Evolutionary conservation across 345 rosid genomes (phyloP).

Genomic region (Salix purpurea): DNA sequence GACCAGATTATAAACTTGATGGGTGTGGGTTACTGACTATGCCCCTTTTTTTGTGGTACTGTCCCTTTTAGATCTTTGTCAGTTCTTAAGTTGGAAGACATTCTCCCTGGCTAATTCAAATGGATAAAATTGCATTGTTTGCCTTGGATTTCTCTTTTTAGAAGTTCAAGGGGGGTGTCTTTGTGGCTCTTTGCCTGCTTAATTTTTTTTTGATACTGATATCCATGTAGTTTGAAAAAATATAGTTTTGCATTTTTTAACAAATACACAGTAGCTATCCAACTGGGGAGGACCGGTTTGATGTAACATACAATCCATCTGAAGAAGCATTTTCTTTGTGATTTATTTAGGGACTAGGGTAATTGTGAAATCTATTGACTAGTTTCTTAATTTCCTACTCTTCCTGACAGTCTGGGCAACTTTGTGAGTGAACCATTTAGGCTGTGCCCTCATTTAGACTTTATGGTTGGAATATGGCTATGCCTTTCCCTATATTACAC

Average conservation of each 20-base stretch:
- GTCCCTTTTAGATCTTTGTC: not conserved
- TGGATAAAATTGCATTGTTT: not conserved
- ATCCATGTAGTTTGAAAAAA: not conserved
- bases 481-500: not conserved
- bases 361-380: not conserved
- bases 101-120: not conserved
- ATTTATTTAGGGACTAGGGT: not conserved
- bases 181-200: not conserved
- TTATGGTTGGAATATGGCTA: not conserved
- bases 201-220: not conserved
- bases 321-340: not conserved
- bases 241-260: not conserved
- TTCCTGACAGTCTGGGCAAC: not conserved
- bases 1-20: not conserved
- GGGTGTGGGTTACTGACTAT: not conserved
- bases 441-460: not conserved
- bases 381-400: not conserved
- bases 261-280: not conserved
- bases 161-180: not conserved
- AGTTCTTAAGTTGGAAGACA: not conserved
- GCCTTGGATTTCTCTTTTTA: not conserved
- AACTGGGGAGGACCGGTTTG: not conserved
- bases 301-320: not conserved
- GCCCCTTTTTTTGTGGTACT: not conserved
- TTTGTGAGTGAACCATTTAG: not conserved